These are phyloP conservation scores for Galium porrigens DNA, from an alignment of 305 asterid genomes.

Conservation along the genomic window DNA sequence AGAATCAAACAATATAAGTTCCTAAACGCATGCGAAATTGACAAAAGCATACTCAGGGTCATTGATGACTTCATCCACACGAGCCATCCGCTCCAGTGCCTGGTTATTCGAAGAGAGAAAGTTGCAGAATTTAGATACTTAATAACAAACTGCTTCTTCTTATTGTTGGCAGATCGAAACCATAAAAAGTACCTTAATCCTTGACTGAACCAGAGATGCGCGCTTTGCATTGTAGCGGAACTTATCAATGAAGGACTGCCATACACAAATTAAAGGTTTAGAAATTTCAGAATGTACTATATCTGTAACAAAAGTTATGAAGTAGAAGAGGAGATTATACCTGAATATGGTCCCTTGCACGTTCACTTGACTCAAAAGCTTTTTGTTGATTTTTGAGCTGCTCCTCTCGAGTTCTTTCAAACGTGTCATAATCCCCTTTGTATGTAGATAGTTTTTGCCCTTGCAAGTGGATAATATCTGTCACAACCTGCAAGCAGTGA, in stretches of 20 bases:
- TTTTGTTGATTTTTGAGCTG: slow-evolving; percentile 75
- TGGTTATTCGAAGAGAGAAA: slow-evolving; percentile 22
- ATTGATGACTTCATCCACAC: slow-evolving; percentile 69
- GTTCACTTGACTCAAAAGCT: slow-evolving; percentile 87
- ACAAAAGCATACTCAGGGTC: slow-evolving; percentile 73
- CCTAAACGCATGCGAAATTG: not conserved
- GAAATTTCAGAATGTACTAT: not conserved
- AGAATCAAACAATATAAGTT: not conserved
- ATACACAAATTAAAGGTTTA: slow-evolving; percentile 12
- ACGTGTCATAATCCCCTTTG: slow-evolving; percentile 74
- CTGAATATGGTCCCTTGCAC: slow-evolving; percentile 86
- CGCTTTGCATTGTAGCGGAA: slow-evolving; percentile 97
- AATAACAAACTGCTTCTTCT: not conserved
- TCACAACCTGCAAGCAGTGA: slow-evolving; percentile 58
- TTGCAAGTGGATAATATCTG: slow-evolving; percentile 86
- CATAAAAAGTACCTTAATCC: slow-evolving; percentile 62
- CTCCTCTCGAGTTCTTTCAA: slow-evolving; percentile 91
- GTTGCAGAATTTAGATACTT: not conserved
- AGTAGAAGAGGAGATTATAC: slow-evolving; percentile 23
- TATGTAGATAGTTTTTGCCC: slow-evolving; percentile 56
- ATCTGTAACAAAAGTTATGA: slow-evolving; percentile 4
- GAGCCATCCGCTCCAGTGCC: slow-evolving; percentile 89
- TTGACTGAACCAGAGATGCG: slow-evolving; percentile 97
- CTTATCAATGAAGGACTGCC: slow-evolving; percentile 89
- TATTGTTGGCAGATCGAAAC: not conserved